Conservation (phyloP, 345 rosid species). For the Ceriops zippeliana region DNA sequence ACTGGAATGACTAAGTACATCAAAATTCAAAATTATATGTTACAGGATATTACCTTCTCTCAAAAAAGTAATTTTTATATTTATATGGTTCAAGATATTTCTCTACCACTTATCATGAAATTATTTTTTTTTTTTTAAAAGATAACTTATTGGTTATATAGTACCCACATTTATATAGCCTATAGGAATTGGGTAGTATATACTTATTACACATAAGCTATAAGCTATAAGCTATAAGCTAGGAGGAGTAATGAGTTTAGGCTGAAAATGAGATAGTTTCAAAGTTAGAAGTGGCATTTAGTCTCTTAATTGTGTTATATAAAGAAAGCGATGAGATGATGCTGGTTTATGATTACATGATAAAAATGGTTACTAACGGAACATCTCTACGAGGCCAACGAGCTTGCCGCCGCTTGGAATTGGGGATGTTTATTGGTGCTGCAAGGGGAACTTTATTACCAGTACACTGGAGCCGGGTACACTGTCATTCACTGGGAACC, state of each 20-base stretch:
- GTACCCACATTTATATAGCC: too few relatives aligned
- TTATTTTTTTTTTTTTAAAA: too few relatives aligned
- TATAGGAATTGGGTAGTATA: too few relatives aligned
- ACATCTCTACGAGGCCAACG: conserved; percentile 20
- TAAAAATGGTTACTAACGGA: conserved; percentile 21
- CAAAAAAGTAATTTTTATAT: too few relatives aligned
- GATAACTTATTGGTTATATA: rapidly evolving
- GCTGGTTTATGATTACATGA: conserved; percentile 26
- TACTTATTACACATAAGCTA: too few relatives aligned
- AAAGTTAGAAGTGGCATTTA: conserved; percentile 24
- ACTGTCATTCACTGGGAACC: conserved; percentile 23
- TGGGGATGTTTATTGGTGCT: conserved; percentile 20
- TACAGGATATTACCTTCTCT: too few relatives aligned
- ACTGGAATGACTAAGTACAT: too few relatives aligned
- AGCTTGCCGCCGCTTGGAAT: conserved; percentile 15
- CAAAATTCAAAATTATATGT: too few relatives aligned
- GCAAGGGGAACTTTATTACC: conserved; percentile 27
- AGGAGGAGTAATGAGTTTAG: conserved; percentile 18
- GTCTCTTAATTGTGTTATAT: conserved; percentile 25
- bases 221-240: too few relatives aligned
- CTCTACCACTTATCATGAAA: too few relatives aligned
- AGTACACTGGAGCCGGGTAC: conserved; percentile 27
- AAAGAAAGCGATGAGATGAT: conserved; percentile 23
- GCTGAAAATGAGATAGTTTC: conserved; percentile 29
- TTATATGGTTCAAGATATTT: too few relatives aligned